Conservation (phyloP, 768 basidiomycete species). For the Lenzites betulinus region DNA sequence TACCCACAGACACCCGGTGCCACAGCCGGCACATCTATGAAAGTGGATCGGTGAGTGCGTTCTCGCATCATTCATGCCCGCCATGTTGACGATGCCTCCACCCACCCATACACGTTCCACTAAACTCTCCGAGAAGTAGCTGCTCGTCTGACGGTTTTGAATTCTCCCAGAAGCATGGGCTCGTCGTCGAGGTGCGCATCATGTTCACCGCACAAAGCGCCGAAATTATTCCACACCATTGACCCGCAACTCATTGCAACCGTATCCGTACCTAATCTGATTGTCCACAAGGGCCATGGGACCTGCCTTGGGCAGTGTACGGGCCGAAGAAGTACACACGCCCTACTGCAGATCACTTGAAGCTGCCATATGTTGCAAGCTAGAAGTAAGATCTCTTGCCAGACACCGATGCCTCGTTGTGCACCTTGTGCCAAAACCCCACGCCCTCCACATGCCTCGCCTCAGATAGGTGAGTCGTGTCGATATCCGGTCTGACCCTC, state of each 20-base stretch:
- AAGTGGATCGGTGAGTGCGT: slow-evolving; percentile 14
- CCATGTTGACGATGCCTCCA: not conserved
- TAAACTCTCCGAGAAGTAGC: slow-evolving; percentile 27
- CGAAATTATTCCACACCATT: slow-evolving; percentile 25
- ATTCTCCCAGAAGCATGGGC: slow-evolving; percentile 23
- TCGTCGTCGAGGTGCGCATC: slow-evolving; percentile 27
- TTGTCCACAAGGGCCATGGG: no score
- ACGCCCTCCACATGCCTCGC: no score
- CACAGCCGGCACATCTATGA: slow-evolving; percentile 6
- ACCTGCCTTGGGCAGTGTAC: no score
- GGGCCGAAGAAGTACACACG: no score
- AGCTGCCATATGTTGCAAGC: no score
- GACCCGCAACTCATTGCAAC: slow-evolving; percentile 19
- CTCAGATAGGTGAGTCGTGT: no score
- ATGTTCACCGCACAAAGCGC: no score
- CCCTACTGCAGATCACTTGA: no score
- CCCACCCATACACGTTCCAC: not conserved
- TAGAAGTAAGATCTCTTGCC: no score
- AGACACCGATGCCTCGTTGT: no score
- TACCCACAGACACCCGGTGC: slow-evolving; percentile 23
- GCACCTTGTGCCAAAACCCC: no score
- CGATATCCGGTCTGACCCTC: no score
- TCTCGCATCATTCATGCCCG: not conserved
- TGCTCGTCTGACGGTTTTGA: slow-evolving; percentile 25
- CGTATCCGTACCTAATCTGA: slow-evolving; percentile 28